Percentiles rank a stretch among this genome's conserved stretches.
Conservation (phyloP, 495 filamentous ascomycete species). For the Aspergillus wentii region DNA sequence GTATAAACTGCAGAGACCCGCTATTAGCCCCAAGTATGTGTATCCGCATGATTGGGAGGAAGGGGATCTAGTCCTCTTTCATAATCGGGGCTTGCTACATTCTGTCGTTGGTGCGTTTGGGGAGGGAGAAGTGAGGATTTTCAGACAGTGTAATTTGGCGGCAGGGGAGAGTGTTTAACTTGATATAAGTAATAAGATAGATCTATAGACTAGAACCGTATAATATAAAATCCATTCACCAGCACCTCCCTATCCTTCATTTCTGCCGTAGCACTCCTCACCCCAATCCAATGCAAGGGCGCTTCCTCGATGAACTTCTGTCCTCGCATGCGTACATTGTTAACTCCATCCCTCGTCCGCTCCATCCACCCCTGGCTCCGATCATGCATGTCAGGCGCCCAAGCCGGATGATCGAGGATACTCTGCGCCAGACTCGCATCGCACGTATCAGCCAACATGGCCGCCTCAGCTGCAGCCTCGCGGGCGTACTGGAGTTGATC, state of each 20-base stretch:
- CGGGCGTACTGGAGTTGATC: conserved; percentile 24
- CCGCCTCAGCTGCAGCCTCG: conserved; percentile 30
- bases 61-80: conserved; percentile 68
- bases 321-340: conserved; percentile 31
- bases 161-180: conserved; percentile 28
- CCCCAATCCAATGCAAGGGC: conserved; percentile 50
- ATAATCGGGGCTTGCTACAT: conserved; percentile 68
- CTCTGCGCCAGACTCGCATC: conserved; percentile 46
- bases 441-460: conserved; percentile 35
- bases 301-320: conserved; percentile 49
- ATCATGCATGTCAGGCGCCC: conserved; percentile 30
- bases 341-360: conserved; percentile 29
- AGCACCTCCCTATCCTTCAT: conserved; percentile 38
- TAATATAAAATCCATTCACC: conserved; percentile 37
- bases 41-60: conserved; percentile 73
- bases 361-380: conserved; percentile 25
- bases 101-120: conserved; percentile 69
- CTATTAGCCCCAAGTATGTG: conserved; percentile 59
- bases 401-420: conserved; percentile 49
- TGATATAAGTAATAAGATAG: neutral
- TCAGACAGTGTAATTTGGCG: conserved; percentile 72
- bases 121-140: conserved; percentile 63
- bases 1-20: conserved; percentile 64
- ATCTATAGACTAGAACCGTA: conserved; percentile 9
- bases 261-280: conserved; percentile 46